Evolutionary conservation across 208 protist genomes (phyloP).

Genomic region (Acanthamoeba rhysodes): DNA sequence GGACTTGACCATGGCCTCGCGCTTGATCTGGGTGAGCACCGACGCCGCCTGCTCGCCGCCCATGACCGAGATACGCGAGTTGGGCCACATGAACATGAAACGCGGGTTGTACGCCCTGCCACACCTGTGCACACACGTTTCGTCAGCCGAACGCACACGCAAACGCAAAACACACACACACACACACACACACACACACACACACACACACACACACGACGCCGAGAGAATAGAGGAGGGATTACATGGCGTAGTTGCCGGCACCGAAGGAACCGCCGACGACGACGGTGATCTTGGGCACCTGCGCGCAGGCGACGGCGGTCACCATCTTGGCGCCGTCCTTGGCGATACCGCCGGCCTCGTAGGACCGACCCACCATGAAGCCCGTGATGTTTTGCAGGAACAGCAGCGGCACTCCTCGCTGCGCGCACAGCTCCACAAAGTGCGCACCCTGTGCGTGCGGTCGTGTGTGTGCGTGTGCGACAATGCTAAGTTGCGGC

Average conservation of each 20-base stretch:
- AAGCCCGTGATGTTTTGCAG: conserved; percentile 98
- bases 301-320: conserved; percentile 94
- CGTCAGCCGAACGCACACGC: conserved; percentile 95
- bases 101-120: conserved; percentile 91
- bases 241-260: conserved; percentile 97
- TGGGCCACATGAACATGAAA: conserved; percentile 98
- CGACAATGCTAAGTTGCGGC: too few species aligned
- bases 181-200: too few species aligned
- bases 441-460: conserved; percentile 79
- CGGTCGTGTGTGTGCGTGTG: too few species aligned
- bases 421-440: conserved; percentile 96
- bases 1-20: conserved; percentile 56
- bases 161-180: conserved; percentile 82
- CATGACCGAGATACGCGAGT: conserved; percentile 97
- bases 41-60: conserved; percentile 93
- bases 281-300: conserved; percentile 97
- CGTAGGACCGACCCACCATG: conserved; percentile 88
- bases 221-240: too few species aligned
- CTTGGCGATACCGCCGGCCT: conserved; percentile 96
- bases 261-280: conserved; percentile 97
- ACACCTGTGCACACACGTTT: conserved; percentile 93
- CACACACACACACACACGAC: conserved; percentile 74
- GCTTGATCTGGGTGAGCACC: neutral
- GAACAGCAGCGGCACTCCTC: conserved; percentile 97
- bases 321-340: conserved; percentile 97